Base-by-base conservation (phyloP, 2,329 filamentous ascomycete genomes). In the Trichoderma breve region DNA sequence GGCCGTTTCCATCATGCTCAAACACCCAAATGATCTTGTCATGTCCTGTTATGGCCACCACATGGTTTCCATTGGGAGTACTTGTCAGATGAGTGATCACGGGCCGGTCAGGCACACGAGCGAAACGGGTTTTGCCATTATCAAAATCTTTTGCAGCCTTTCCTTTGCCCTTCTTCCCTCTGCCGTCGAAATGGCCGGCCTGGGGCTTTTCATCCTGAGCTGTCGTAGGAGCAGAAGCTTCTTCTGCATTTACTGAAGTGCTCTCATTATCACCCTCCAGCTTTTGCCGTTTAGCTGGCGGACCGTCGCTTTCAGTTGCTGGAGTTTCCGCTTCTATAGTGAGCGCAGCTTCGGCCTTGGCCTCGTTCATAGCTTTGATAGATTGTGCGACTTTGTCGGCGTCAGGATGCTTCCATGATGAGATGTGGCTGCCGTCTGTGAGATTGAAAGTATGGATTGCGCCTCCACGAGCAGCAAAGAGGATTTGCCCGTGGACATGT, bases 1-100 rank as follows among this genome's bases (percentile, higher is more conserved):
- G 82, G 1, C 91, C 92, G 67, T 87, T 81, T 2, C 86, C 83
- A 34, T 89, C 86, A 72, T 95, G 85, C 75, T 89, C 85, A 79
- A 98, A 93, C 0, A 98, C 93, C 80, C 93, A 93, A 53, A 99
- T 86, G 64, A 88, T 90, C 84, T 99, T 99, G 84, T 98, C 96
- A 77, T 97, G 93, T n/a, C 89, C 91, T 9, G 94, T 97, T 34
- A 97, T 89, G 26, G 90, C 92, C 55, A 97, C 84, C 24, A 97
- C 80, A 82, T 97, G 85, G 55, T 87, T 85, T 15, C 90, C 89
- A 75, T 92, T 86, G 15, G 84, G 80, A 0, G 93, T 91, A 32
- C 88, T 82, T 26, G 88, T 84, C 74, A 98, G 79, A 74, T 91
- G 88, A 72, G 91, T 91, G 70, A 98, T 88, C 76, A 91, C 90